Percentiles rank a stretch among this genome's conserved stretches.
Conservation (phyloP, 2,329 filamentous ascomycete species). For the Raffaelea deltoideospora region DNA sequence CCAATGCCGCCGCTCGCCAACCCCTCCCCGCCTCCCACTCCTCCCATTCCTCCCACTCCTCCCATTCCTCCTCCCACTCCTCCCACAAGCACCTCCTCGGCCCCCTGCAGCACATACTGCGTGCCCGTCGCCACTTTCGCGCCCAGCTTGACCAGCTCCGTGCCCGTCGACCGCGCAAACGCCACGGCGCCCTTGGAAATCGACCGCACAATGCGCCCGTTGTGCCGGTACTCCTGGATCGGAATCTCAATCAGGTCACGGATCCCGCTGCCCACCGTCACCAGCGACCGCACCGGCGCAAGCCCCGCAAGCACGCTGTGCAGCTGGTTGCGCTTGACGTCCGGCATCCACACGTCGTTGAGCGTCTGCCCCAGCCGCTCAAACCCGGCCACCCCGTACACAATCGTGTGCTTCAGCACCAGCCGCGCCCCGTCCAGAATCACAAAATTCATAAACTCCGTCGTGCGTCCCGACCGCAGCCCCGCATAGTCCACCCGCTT, state of each 20-base stretch:
- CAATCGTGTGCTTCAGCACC: slow-evolving; percentile 72
- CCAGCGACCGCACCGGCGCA: slow-evolving; percentile 76
- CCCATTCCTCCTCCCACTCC: not conserved
- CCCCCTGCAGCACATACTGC: slow-evolving; percentile 79
- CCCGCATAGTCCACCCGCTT: slow-evolving; percentile 95
- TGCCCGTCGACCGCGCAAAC: slow-evolving; percentile 87
- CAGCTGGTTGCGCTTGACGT: slow-evolving; percentile 79
- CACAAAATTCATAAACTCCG: slow-evolving; percentile 98
- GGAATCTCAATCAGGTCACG: slow-evolving; percentile 78
- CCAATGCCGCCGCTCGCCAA: not conserved
- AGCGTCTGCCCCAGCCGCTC: slow-evolving; percentile 78
- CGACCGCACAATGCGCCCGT: slow-evolving; percentile 80
- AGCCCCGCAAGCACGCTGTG: slow-evolving; percentile 78
- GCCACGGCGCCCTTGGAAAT: slow-evolving; percentile 80
- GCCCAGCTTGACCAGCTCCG: slow-evolving; percentile 83
- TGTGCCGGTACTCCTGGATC: slow-evolving; percentile 83
- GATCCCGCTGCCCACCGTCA: slow-evolving; percentile 81
- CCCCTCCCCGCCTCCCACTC: slow-evolving; percentile 21
- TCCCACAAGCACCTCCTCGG: slow-evolving; percentile 57
- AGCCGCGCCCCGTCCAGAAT: slow-evolving; percentile 81
- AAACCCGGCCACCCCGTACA: slow-evolving; percentile 85
- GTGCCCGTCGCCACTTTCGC: slow-evolving; percentile 92
- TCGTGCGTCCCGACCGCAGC: slow-evolving; percentile 81
- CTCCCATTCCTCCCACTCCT: slow-evolving; percentile 13
- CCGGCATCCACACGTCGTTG: slow-evolving; percentile 93